phyloP scores from a whole-genome alignment of 129 eudicot species.

The Flaveria sonorensis region DNA sequence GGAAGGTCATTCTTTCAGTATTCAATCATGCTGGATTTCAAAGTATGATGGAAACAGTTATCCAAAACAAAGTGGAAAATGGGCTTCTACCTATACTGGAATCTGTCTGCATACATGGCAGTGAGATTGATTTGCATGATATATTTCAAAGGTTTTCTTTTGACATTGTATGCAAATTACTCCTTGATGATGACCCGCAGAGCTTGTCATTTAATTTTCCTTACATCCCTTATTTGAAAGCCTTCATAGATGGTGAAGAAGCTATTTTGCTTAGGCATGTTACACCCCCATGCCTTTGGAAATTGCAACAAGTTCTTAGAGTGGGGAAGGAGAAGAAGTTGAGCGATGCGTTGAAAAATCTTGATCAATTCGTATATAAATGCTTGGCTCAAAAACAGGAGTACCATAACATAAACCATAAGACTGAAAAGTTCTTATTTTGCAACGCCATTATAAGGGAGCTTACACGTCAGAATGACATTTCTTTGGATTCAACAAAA shows the following conservation, averaged over 20 bases:
- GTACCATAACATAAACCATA: neutral
- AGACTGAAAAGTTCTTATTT: neutral
- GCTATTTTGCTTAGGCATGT: conserved; percentile 47
- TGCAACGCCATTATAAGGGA: neutral
- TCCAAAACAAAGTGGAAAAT: conserved; percentile 6
- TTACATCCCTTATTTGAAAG: conserved; percentile 27
- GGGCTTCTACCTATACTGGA: conserved; percentile 28
- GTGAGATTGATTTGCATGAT: conserved; percentile 47
- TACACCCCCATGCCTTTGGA: conserved; percentile 37
- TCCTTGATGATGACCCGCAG: conserved; percentile 38
- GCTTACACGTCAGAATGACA: neutral
- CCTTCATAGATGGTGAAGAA: conserved; percentile 21
- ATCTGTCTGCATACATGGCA: neutral
- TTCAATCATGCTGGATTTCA: conserved; percentile 4
- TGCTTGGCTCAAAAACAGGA: neutral
- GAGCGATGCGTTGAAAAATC: neutral
- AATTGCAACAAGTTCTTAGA: neutral
- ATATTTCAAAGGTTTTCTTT: conserved; percentile 50
- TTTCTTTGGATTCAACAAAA: neutral
- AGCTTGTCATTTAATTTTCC: conserved; percentile 38
- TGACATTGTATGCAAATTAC: conserved; percentile 32
- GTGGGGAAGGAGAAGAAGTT: neutral
- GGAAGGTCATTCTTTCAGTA: conserved; percentile 22
- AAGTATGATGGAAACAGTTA: neutral
- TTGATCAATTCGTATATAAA: neutral